These are phyloP conservation scores for Cutaneotrichosporon cavernicola DNA, from an alignment of 1,284 basidiomycete genomes.

Conservation along the genomic window DNA sequence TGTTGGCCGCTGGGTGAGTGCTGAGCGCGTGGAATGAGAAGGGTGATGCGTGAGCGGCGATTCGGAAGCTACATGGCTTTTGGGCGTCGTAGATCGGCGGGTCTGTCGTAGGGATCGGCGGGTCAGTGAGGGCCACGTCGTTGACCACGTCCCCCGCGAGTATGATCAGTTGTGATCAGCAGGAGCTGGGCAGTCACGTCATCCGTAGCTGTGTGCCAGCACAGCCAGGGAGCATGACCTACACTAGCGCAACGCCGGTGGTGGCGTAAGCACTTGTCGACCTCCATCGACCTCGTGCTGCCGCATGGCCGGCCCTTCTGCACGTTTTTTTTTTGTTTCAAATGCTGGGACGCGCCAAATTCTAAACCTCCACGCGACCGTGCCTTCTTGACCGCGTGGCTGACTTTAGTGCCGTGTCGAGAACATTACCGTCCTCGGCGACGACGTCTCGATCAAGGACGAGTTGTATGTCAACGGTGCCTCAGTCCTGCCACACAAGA, in stretches of 20 bases:
- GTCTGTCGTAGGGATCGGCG: not conserved
- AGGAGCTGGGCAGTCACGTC: too few species aligned
- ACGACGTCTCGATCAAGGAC: slow-evolving; percentile 59
- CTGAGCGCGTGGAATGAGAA: not conserved
- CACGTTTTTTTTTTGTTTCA: not conserved
- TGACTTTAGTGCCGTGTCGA: slow-evolving; percentile 53
- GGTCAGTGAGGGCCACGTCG: not conserved
- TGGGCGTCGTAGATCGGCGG: not conserved
- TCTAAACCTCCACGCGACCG: not conserved
- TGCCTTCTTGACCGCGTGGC: not conserved
- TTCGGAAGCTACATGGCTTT: not conserved
- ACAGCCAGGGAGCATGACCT: too few species aligned
- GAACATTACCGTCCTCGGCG: slow-evolving; percentile 58
- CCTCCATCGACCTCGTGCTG: too few species aligned
- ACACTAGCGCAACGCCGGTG: too few species aligned
- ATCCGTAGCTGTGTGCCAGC: too few species aligned
- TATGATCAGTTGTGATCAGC: too few species aligned
- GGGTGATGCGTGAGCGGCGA: not conserved
- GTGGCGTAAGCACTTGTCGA: too few species aligned
- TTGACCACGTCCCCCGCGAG: not conserved
- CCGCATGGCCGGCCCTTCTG: too few species aligned
- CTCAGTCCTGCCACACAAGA: slow-evolving; percentile 58
- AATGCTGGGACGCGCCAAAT: not conserved
- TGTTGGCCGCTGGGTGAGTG: slow-evolving; percentile 56
- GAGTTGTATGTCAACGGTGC: slow-evolving; percentile 58